Evolutionary conservation across 768 basidiomycete species (phyloP).

Genomic region (Russula virescens): DNA sequence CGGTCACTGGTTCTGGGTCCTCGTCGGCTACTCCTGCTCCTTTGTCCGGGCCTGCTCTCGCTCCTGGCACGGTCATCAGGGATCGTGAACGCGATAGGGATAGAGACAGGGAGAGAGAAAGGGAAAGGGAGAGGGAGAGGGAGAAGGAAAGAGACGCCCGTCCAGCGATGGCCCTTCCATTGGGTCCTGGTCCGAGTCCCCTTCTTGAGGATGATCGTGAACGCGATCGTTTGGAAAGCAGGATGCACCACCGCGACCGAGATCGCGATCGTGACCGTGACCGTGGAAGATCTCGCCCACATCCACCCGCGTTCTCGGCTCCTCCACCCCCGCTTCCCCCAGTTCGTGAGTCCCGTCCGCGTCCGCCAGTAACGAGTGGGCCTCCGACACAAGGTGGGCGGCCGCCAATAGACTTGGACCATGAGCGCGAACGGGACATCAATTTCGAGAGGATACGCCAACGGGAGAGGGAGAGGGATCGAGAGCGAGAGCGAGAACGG

Average conservation of each 20-base stretch:
- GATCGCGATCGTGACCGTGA: slow-evolving; percentile 28
- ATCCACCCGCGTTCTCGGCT: slow-evolving; percentile 14
- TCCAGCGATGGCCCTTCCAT: slow-evolving; percentile 9
- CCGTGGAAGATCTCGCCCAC: slow-evolving; percentile 25
- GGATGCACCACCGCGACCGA: slow-evolving; percentile 11
- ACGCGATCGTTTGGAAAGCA: slow-evolving; percentile 23
- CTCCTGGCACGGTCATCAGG: slow-evolving; percentile 4
- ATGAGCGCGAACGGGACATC: slow-evolving; percentile 27
- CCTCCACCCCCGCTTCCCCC: slow-evolving; percentile 12
- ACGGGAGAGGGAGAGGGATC: slow-evolving; percentile 22
- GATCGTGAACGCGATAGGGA: slow-evolving; percentile 18
- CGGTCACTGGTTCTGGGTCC: slow-evolving; percentile 1
- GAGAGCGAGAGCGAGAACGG: slow-evolving; percentile 20
- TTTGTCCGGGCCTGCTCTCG: slow-evolving; percentile 15
- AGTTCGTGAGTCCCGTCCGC: slow-evolving; percentile 16
- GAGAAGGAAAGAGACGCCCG: slow-evolving; percentile 22
- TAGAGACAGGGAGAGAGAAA: slow-evolving; percentile 27
- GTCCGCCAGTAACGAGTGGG: slow-evolving; percentile 6
- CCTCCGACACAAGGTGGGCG: slow-evolving; percentile 24
- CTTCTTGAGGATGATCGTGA: slow-evolving; percentile 22
- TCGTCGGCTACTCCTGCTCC: slow-evolving; percentile 18
- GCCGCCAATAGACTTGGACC: slow-evolving; percentile 29
- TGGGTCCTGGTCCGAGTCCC: slow-evolving; percentile 9
- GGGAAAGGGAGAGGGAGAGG: slow-evolving; percentile 10
- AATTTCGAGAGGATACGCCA: slow-evolving; percentile 29